Conservation (phyloP, 257 asterid genomes). For the Parsonsia alboflavescens region DNA sequence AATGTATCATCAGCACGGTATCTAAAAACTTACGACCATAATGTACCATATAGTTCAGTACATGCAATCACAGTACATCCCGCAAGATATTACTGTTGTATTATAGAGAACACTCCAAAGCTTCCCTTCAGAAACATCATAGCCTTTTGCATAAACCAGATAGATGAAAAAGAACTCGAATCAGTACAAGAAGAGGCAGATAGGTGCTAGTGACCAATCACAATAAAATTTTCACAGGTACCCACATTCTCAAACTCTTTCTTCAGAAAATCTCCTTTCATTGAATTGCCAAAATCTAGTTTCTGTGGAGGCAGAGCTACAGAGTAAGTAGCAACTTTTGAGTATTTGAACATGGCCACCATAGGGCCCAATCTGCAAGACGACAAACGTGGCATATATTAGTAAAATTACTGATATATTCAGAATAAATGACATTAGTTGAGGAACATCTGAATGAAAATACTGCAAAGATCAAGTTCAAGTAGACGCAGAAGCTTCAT, state of each 20-base stretch:
- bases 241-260: constrained; percentile 70
- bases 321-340: constrained; percentile 67
- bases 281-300: constrained; percentile 57
- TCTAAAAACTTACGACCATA: too few species aligned
- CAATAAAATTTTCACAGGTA: constrained; percentile 5
- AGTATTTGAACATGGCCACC: constrained; percentile 88
- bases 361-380: constrained; percentile 74
- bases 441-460: background rate
- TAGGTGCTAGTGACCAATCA: background rate
- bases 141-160: constrained; percentile 60
- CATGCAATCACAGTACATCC: too few species aligned
- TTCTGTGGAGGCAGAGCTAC: constrained; percentile 76
- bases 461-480: background rate
- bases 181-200: constrained; percentile 7
- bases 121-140: constrained; percentile 56
- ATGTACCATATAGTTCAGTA: too few species aligned
- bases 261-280: constrained; percentile 55
- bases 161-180: constrained; percentile 17
- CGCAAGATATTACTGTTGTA: too few species aligned
- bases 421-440: background rate
- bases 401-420: background rate
- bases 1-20: too few species aligned
- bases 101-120: too few species aligned
- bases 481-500: background rate
- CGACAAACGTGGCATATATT: constrained; percentile 9